Evolutionary conservation across 768 basidiomycete species (phyloP).

Genomic region (Hysterangium stoloniferum): DNA sequence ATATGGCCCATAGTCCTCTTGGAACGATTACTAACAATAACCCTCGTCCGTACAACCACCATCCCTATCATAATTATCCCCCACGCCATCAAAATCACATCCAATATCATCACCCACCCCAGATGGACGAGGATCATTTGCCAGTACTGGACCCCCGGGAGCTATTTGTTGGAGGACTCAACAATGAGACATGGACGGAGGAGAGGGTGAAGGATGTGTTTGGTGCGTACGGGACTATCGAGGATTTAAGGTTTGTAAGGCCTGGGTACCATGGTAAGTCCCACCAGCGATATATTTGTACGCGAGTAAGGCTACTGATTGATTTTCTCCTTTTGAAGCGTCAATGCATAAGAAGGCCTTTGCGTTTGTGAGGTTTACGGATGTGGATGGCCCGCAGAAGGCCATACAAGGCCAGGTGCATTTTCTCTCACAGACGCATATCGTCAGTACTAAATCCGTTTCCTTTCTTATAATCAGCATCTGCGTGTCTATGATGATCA

Average conservation of each 20-base stretch:
- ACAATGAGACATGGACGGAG: conserved; percentile 65
- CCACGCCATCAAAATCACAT: no score
- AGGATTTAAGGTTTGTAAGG: conserved; percentile 55
- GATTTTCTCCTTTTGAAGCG: conserved; percentile 3
- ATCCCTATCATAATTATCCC: no score
- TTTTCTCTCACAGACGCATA: conserved; percentile 1
- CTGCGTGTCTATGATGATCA: conserved; percentile 63
- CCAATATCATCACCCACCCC: no score
- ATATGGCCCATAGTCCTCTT: no score
- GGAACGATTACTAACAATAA: no score
- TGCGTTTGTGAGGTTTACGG: conserved; percentile 69
- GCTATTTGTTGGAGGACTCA: conserved; percentile 72
- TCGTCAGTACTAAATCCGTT: conserved; percentile 8
- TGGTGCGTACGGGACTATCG: conserved; percentile 54
- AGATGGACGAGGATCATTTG: no score
- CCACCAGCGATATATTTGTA: neutral
- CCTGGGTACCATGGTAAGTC: conserved; percentile 41
- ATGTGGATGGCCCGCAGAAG: conserved; percentile 52
- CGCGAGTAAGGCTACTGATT: neutral
- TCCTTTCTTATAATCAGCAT: conserved; percentile 36
- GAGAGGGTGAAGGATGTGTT: conserved; percentile 52
- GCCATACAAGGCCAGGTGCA: conserved; percentile 60
- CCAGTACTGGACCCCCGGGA: conserved; percentile 19
- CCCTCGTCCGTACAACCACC: no score
- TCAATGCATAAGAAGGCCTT: conserved; percentile 49